These are phyloP conservation scores for Phoenix dactylifera DNA, from an alignment of 176 grass and related monocot genomes.

Conservation along the genomic window DNA sequence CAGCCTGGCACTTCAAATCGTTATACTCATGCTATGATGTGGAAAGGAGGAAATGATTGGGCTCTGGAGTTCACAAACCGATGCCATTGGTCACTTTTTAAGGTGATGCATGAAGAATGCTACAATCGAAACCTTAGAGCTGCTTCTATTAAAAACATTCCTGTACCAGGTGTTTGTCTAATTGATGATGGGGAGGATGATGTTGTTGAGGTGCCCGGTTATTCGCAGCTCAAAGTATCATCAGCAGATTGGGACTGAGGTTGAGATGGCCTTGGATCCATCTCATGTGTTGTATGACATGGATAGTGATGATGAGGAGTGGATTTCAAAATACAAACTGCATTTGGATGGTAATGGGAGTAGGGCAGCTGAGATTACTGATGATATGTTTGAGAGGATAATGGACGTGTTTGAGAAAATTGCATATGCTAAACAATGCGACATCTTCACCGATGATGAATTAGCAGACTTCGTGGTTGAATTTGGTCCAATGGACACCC, in stretches of 20 bases:
- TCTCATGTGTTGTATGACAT: constrained; percentile 84
- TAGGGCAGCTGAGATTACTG: constrained; percentile 31
- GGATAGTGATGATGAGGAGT: constrained; percentile 91
- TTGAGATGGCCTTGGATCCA: constrained; percentile 78
- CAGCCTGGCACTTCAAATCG: constrained; percentile 89
- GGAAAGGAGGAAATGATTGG: constrained; percentile 89
- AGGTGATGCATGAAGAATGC: constrained; percentile 91
- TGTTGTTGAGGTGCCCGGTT: constrained; percentile 33
- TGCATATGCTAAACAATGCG: constrained; percentile 50
- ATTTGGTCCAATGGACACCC: constrained; percentile 34
- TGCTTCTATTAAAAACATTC: constrained; percentile 89
- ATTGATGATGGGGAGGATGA: constrained; percentile 30
- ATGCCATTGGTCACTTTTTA: constrained; percentile 86
- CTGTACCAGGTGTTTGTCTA: constrained; percentile 70
- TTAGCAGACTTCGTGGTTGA: constrained; percentile 59
- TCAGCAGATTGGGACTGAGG: constrained; percentile 51
- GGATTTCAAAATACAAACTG: constrained; percentile 38
- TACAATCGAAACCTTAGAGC: constrained; percentile 73
- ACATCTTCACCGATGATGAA: constrained; percentile 57
- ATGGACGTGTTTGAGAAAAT: constrained; percentile 93
- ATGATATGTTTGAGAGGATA: constrained; percentile 74
- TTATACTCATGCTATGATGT: constrained; percentile 97
- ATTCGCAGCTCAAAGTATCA: constrained; percentile 47
- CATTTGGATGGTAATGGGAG: constrained; percentile 16
- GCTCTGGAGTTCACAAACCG: constrained; percentile 77